These are phyloP conservation scores for Podospora conica DNA, from an alignment of 495 filamentous ascomycete species.

Conservation along the genomic window DNA sequence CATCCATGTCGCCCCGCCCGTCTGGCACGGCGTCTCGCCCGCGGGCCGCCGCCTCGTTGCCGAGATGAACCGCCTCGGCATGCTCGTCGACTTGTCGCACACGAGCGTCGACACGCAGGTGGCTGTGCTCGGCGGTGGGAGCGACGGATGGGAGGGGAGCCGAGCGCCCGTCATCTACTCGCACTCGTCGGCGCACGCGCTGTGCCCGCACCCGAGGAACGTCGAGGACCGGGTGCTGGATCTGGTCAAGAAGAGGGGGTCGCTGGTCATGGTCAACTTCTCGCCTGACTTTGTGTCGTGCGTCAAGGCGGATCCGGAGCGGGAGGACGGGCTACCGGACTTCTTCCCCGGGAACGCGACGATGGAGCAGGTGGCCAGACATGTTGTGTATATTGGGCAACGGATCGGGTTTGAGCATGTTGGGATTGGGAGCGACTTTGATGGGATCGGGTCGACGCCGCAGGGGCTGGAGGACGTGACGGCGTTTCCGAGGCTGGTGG, in stretches of 20 bases:
- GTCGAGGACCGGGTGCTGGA: slow-evolving; percentile 65
- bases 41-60: slow-evolving; percentile 58
- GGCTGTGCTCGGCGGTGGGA: slow-evolving; percentile 52
- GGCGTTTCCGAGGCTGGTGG: slow-evolving; percentile 75
- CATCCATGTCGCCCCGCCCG: slow-evolving; percentile 41
- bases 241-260: slow-evolving; percentile 52
- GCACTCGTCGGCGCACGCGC: slow-evolving; percentile 58
- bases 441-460: slow-evolving; percentile 55
- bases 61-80: slow-evolving; percentile 78
- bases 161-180: slow-evolving; percentile 68
- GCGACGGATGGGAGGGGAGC: slow-evolving; percentile 42
- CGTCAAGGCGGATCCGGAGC: slow-evolving; percentile 45
- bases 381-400: slow-evolving; percentile 63
- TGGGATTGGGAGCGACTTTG: slow-evolving; percentile 69
- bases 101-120: slow-evolving; percentile 62
- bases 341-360: slow-evolving; percentile 62
- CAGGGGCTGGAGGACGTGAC: slow-evolving; percentile 70
- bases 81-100: slow-evolving; percentile 73
- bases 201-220: slow-evolving; percentile 67
- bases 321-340: slow-evolving; percentile 55
- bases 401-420: slow-evolving; percentile 69
- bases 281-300: slow-evolving; percentile 74
- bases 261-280: slow-evolving; percentile 75
- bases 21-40: slow-evolving; percentile 60
- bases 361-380: slow-evolving; percentile 67